Conservation (phyloP, 768 basidiomycete species). For the Tulasnella sp. region DNA sequence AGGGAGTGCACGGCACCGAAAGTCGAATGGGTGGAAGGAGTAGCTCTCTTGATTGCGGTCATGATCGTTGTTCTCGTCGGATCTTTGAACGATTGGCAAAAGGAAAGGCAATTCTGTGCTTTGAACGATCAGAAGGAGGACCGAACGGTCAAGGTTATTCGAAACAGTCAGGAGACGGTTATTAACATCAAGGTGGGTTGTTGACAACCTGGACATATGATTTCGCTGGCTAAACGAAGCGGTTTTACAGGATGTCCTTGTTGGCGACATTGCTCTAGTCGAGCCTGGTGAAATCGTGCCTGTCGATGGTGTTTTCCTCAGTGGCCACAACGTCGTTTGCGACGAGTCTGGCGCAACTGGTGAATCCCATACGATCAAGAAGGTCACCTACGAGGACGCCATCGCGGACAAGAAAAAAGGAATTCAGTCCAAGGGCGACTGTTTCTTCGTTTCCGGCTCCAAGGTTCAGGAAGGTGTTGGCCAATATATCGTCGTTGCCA, state of each 20-base stretch:
- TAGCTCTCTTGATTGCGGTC: constrained; percentile 44
- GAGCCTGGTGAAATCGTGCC: constrained; percentile 96
- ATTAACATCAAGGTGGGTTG: constrained; percentile 69
- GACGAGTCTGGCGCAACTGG: constrained; percentile 97
- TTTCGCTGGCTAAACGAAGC: no score
- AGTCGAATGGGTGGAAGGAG: constrained; percentile 94
- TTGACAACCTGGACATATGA: no score
- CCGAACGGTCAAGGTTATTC: constrained; percentile 76
- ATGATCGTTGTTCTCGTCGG: constrained; percentile 64
- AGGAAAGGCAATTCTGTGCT: constrained; percentile 88
- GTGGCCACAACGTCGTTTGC: constrained; percentile 88
- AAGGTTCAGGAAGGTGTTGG: constrained; percentile 96
- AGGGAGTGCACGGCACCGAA: constrained; percentile 47
- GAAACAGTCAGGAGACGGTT: constrained; percentile 58
- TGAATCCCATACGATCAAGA: constrained; percentile 92
- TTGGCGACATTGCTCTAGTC: constrained; percentile 84
- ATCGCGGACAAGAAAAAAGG: constrained; percentile 41
- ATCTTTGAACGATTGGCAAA: constrained; percentile 96
- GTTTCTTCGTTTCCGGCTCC: constrained; percentile 83
- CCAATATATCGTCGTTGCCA: constrained; percentile 82
- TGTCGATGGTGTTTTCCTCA: constrained; percentile 89
- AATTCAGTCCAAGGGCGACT: constrained; percentile 60
- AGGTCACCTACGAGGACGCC: constrained; percentile 70
- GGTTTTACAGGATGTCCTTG: constrained; percentile 64
- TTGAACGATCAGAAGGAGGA: constrained; percentile 96